Evolutionary conservation across 768 basidiomycete species (phyloP), one percentile per base, ranked within the genome.

Genomic region (Boletus bicolor): DNA sequence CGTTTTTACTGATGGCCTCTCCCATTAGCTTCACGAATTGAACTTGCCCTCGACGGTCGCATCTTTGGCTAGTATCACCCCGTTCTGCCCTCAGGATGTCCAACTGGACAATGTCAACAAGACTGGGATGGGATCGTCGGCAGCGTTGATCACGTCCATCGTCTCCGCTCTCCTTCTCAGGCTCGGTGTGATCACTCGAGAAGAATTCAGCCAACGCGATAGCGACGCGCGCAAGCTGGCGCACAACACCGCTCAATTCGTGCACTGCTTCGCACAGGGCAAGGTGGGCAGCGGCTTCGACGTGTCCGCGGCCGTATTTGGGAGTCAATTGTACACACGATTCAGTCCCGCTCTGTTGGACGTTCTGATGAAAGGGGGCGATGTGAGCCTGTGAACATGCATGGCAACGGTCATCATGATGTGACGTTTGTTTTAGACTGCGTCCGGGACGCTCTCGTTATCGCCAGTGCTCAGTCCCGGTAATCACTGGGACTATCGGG

Each of bases 201-300:
- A 77, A 42, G 77, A 82, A 5, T 78, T 90, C 21, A 62, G 67
- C 15, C 73, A 75, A 28, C 68, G 75, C 7, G 65, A 75, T 42
- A 75, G 72, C 63, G 73, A 77, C 26, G 83, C 80, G 21, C 75
- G 83, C 56, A 72, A 75, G 56, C 72, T 97, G 17, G 87, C 91
- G 0, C 97, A 99, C 72, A 98, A 97, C 69, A 80, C 91, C 42
- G 87, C 97, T 5, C 97, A 99, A 68, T 97, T 87, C 68, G 83
- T 93, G 7, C 97, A 99, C 70, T 98, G 94, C 67, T 77, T 94
- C 37, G 97, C 96, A 0, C 97, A 99, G 74, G 97, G 97, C 39
- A 99, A 99, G 73, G 87, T 99, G 15, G 97, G 97, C 32, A 93
- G 91, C 65, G 97, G 97, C 7, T 99, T 99, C 74, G 97, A 99